phyloP scores from a whole-genome alignment of 2,329 filamentous ascomycete species.

The Conoideocrella luteorostrata region DNA sequence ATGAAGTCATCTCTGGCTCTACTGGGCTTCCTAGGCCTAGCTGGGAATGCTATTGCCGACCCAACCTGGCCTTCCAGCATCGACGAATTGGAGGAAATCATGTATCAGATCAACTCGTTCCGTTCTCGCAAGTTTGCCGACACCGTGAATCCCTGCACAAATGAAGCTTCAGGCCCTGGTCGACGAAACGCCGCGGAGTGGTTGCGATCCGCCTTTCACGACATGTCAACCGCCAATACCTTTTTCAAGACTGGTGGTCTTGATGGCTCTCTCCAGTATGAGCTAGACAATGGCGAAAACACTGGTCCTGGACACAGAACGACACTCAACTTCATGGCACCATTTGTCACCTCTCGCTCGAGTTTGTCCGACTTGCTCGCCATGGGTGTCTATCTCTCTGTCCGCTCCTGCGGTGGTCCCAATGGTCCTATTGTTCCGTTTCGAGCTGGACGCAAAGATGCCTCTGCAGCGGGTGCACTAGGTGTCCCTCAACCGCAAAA shows the following conservation, averaged over 20 bases:
- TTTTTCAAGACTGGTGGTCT: conserved; percentile 44
- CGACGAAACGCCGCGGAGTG: conserved; percentile 55
- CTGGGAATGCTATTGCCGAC: conserved; percentile 31
- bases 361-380: conserved; percentile 53
- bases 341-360: conserved; percentile 44
- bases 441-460: conserved; percentile 48
- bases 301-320: conserved; percentile 47
- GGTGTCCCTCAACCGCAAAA: conserved; percentile 56
- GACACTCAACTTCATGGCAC: conserved; percentile 47
- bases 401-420: conserved; percentile 53
- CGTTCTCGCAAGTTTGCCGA: conserved; percentile 48
- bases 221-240: conserved; percentile 50
- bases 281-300: conserved; percentile 50
- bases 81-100: conserved; percentile 59
- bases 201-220: conserved; percentile 56
- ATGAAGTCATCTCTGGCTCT: conserved; percentile 20
- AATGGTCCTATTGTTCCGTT: conserved; percentile 36
- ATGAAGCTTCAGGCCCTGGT: conserved; percentile 45
- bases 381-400: conserved; percentile 50
- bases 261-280: conserved; percentile 55
- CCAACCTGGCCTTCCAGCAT: conserved; percentile 54
- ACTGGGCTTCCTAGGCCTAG: conserved; percentile 31
- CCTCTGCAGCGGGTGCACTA: conserved; percentile 35
- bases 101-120: conserved; percentile 52
- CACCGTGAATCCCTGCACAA: conserved; percentile 50